Base-by-base conservation (phyloP, 192 early-diverging fungal species). In the Coemansia sp. region DNA sequence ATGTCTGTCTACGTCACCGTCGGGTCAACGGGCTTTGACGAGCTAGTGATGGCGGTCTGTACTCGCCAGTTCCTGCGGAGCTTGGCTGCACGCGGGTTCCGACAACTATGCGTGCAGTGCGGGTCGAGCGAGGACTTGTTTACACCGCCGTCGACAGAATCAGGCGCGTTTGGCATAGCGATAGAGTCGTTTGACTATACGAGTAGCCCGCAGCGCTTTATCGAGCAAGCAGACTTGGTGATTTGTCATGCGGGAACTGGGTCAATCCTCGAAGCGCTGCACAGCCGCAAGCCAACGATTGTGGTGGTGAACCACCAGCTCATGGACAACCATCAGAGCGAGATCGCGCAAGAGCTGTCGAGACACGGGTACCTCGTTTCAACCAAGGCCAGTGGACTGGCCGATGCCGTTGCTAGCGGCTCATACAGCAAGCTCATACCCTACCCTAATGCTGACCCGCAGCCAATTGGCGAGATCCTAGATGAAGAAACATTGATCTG, bases 1-100 rank as follows among this genome's bases (percentile, higher is more conserved):
- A n/a, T n/a, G n/a, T n/a, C n/a, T n/a, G 86, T 91, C 5, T 94
- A 95, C 70, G 90, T 95, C 31, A 97, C 95, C 0, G 95, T 98
- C 13, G 96, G 96, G n/a, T 93, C 94, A 18, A 97, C 95, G 2
- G 90, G 90, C 0, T 98, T 98, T 69, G 93, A 95, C 68, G 83
- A 85, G 10, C 87, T 98, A 10, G 74, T 97, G 43, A 40, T 68
- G 11, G 73, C 77, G 2, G 79, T 88, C 3, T 74, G 82, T 29
- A 80, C 85, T 20, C 31, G 49, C 5, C 42, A 72, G 16, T 87
- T 93, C 41, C 73, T 93, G 42, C 71, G 72, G 3, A 44, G 77
- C 0, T 77, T 95, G 52, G 63, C 66, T 4, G 44, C 55, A 8
- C 72, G 84, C 10, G 87, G 87, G 20, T 92, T 88, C 77, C 78